Conservation (phyloP, 352 stramenopile genomes). For the Phytophthora lateralis region DNA sequence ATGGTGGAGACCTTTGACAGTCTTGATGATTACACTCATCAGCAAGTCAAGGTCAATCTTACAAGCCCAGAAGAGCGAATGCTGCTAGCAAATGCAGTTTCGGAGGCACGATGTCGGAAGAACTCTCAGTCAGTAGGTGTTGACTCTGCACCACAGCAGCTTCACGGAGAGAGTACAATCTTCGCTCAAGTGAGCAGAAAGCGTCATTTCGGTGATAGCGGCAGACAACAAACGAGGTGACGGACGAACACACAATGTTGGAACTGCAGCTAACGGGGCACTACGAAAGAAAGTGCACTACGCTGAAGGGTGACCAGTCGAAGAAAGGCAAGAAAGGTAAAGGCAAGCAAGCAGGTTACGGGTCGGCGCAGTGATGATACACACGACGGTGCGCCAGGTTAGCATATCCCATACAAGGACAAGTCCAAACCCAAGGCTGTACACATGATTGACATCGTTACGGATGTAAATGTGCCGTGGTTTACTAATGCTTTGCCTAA, state of each 20-base stretch:
- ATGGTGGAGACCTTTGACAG: slow-evolving; percentile 21
- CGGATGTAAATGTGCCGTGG: background rate
- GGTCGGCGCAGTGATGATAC: background rate
- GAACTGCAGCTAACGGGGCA: slow-evolving; percentile 14
- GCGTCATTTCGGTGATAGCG: background rate
- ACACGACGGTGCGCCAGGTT: background rate
- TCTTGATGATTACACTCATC: slow-evolving; percentile 13
- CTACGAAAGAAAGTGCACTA: slow-evolving; percentile 4
- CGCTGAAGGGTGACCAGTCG: background rate
- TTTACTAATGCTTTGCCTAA: background rate
- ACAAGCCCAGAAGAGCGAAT: slow-evolving; percentile 10
- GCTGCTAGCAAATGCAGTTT: slow-evolving; percentile 4
- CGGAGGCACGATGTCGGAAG: background rate
- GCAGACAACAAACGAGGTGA: background rate
- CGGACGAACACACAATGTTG: too few relatives aligned
- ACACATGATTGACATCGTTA: background rate
- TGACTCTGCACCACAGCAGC: background rate
- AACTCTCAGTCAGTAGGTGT: too few relatives aligned
- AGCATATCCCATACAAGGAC: background rate
- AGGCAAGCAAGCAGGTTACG: background rate
- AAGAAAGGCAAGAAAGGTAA: background rate
- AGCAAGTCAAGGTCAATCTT: slow-evolving; percentile 16
- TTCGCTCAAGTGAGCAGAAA: slow-evolving; percentile 1
- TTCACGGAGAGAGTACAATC: background rate
- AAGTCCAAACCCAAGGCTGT: slow-evolving; percentile 5